phyloP scores from a whole-genome alignment of 257 asterid species.

The Jacaranda copaia region DNA sequence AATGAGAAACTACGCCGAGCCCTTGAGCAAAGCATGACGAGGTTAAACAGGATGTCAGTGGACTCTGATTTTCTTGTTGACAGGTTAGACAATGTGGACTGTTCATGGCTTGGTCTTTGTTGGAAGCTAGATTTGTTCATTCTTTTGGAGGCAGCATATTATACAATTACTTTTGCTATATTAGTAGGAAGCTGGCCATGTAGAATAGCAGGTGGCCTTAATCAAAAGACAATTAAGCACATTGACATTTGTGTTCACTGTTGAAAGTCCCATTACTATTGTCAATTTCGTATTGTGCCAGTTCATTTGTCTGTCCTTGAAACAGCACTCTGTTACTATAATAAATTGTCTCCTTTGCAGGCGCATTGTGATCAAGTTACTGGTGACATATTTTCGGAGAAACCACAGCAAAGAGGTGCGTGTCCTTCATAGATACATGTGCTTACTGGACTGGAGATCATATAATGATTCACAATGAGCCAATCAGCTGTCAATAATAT shows the following conservation, averaged over 20 bases:
- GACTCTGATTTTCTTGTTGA: constrained; percentile 97
- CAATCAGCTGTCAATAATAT: background rate
- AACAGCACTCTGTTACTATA: background rate
- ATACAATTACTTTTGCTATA: background rate
- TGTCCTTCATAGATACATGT: constrained; percentile 17
- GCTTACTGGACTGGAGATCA: background rate
- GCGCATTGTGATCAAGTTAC: constrained; percentile 95
- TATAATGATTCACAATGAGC: constrained; percentile 20
- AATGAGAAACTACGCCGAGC: constrained; percentile 94
- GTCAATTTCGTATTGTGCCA: background rate
- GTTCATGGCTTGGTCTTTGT: background rate
- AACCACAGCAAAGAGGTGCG: constrained; percentile 97
- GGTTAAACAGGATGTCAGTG: constrained; percentile 98
- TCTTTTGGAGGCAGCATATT: constrained; percentile 8
- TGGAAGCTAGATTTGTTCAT: background rate
- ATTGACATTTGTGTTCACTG: background rate
- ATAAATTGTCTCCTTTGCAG: constrained; percentile 52
- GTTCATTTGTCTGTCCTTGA: background rate
- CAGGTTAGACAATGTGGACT: constrained; percentile 63
- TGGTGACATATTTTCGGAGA: constrained; percentile 95
- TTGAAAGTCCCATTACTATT: background rate
- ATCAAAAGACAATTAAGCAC: constrained; percentile 1
- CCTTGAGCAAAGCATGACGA: constrained; percentile 95
- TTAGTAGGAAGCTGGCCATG: constrained; percentile 19
- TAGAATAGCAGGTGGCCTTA: background rate